Percentiles rank a stretch among this genome's conserved stretches.
phyloP scores from a whole-genome alignment of 2,329 filamentous ascomycete species.

The Fusarium sp. region DNA sequence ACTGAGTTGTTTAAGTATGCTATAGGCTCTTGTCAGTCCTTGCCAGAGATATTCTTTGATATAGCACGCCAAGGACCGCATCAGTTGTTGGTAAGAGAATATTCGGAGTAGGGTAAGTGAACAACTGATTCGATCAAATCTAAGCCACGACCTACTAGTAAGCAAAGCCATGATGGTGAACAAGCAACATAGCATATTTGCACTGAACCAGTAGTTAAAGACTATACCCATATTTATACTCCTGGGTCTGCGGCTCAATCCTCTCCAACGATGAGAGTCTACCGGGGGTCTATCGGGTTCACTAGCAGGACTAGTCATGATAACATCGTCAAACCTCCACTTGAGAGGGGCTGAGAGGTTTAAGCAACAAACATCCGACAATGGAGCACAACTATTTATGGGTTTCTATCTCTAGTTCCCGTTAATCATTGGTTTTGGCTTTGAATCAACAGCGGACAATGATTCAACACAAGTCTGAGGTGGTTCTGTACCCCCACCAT shows the following conservation, averaged over 20 bases:
- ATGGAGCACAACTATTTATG: background rate
- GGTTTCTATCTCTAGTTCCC: background rate
- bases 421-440: background rate
- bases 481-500: background rate
- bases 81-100: background rate
- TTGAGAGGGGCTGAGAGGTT: background rate
- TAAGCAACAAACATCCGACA: background rate
- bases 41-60: background rate
- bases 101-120: background rate
- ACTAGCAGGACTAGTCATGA: slow-evolving; percentile 19
- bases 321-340: slow-evolving; percentile 3
- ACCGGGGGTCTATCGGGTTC: background rate
- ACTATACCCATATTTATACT: background rate
- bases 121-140: too few relatives aligned
- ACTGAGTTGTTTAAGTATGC: background rate
- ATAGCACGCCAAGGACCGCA: background rate
- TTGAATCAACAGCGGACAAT: background rate
- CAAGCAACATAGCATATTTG: background rate
- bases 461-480: slow-evolving; percentile 12
- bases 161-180: background rate
- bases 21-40: background rate
- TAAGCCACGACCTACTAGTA: background rate
- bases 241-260: background rate
- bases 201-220: background rate
- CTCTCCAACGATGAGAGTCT: background rate